A percentile compares a stretch with the other conserved stretches of the same genome.
These are phyloP conservation scores for Epichloe amarillans DNA, from an alignment of 2,329 filamentous ascomycete genomes.

Conservation along the genomic window DNA sequence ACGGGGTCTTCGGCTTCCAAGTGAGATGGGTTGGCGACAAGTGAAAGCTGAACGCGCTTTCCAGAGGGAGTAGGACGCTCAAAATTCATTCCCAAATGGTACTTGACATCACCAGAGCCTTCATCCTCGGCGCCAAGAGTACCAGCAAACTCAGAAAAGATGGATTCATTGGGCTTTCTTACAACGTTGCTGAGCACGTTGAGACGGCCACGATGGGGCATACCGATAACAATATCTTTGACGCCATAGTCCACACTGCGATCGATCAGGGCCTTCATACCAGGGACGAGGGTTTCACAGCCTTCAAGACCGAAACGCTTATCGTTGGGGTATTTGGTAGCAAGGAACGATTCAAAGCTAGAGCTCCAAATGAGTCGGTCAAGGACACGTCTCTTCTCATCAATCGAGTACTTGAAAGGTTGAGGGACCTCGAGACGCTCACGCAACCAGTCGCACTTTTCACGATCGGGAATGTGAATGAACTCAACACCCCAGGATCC, in stretches of 20 bases:
- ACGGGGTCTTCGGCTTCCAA: conserved; percentile 96
- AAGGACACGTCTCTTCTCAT: conserved; percentile 95
- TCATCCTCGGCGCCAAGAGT: conserved; percentile 80
- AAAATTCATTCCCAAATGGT: conserved; percentile 99
- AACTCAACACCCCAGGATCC: conserved; percentile 97
- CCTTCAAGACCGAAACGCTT: conserved; percentile 98
- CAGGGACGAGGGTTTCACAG: conserved; percentile 89
- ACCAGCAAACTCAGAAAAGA: conserved; percentile 96
- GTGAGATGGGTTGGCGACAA: conserved; percentile 97
- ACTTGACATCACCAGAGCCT: conserved; percentile 97
- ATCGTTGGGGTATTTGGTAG: conserved; percentile 98
- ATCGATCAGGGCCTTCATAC: conserved; percentile 98
- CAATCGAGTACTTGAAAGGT: conserved; percentile 93
- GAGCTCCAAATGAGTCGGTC: conserved; percentile 98
- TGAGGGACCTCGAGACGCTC: conserved; percentile 87
- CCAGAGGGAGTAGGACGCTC: conserved; percentile 95
- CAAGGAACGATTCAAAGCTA: conserved; percentile 89
- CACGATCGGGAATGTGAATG: conserved; percentile 94
- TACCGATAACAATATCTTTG: conserved; percentile 98
- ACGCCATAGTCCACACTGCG: conserved; percentile 96
- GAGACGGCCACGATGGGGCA: conserved; percentile 96
- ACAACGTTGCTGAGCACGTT: conserved; percentile 98
- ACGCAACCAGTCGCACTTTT: conserved; percentile 96
- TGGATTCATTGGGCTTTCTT: conserved; percentile 97
- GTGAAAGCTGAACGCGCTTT: conserved; percentile 96